A percentile compares a stretch with the other conserved stretches of the same genome.
phyloP scores from a whole-genome alignment of 2,329 filamentous ascomycete species.

The Aspergillus sp. region DNA sequence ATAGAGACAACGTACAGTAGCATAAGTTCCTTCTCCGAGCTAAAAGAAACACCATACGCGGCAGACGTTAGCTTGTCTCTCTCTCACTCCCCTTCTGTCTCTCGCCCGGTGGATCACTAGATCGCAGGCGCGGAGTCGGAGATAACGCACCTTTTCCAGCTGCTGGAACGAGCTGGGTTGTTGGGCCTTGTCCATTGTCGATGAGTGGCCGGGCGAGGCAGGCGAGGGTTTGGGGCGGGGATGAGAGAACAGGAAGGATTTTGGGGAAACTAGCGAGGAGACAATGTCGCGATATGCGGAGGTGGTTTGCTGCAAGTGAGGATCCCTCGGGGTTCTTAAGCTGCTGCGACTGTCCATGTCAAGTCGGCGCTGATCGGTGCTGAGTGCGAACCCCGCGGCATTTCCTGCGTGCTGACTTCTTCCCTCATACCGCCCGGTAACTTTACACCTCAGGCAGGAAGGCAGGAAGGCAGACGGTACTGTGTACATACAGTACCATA shows the following conservation, averaged over 20 bases:
- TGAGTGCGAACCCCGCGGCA: background rate
- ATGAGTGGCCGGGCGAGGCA: constrained; percentile 15
- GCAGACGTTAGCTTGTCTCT: constrained; percentile 27
- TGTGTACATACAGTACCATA: background rate
- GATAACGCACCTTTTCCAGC: constrained; percentile 70
- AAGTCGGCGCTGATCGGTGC: background rate
- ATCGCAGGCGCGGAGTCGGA: constrained; percentile 2
- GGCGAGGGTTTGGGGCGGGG: constrained; percentile 21
- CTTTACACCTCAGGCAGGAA: background rate
- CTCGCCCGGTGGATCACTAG: background rate
- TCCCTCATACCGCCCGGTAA: background rate
- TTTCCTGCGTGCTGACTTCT: background rate
- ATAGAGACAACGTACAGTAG: constrained; percentile 66
- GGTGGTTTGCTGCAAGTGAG: constrained; percentile 21
- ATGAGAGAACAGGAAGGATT: constrained; percentile 34
- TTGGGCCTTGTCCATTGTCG: constrained; percentile 80
- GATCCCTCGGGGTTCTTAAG: constrained; percentile 15
- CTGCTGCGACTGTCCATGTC: constrained; percentile 19
- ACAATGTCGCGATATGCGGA: constrained; percentile 30
- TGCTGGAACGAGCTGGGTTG: constrained; percentile 98
- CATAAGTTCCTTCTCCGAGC: constrained; percentile 97
- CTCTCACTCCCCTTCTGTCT: background rate
- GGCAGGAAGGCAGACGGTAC: background rate
- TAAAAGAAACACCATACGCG: constrained; percentile 18
- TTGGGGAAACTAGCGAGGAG: constrained; percentile 36